Percentiles rank a stretch among this genome's conserved stretches.
Evolutionary conservation across 345 rosid species (phyloP).

Genomic region (Lumnitzera littorea): DNA sequence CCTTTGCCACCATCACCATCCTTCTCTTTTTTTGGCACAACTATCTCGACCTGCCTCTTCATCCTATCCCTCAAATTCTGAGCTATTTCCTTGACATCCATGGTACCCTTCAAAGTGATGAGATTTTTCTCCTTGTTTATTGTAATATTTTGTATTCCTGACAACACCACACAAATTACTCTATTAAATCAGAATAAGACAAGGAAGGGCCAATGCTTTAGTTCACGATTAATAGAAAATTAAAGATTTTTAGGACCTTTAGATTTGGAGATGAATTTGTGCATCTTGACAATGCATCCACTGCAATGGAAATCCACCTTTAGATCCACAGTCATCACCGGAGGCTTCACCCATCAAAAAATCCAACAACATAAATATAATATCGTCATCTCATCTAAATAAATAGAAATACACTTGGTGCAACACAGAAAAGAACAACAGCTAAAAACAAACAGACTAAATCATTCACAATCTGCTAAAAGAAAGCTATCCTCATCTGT

Average conservation of each 20-base stretch:
- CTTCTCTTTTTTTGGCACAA: slow-evolving; percentile 57
- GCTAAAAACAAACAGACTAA: too few species aligned
- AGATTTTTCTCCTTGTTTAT: slow-evolving; percentile 54
- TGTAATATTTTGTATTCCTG: slow-evolving; percentile 47
- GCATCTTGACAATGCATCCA: slow-evolving; percentile 73
- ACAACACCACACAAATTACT: neutral
- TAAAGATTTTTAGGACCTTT: slow-evolving; percentile 32
- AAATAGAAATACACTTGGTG: neutral
- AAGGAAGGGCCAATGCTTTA: slow-evolving; percentile 2
- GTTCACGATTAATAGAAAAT: neutral
- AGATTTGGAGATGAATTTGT: slow-evolving; percentile 33
- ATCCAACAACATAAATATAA: neutral
- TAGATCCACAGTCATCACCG: slow-evolving; percentile 54
- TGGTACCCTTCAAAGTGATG: slow-evolving; percentile 62
- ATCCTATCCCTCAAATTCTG: slow-evolving; percentile 45
- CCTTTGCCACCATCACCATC: slow-evolving; percentile 21
- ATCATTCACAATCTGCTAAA: too few species aligned
- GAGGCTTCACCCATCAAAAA: slow-evolving; percentile 25
- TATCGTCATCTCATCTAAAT: neutral
- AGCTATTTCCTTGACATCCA: slow-evolving; percentile 53
- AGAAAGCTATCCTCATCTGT: too few species aligned
- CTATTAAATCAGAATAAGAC: neutral
- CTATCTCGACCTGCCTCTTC: slow-evolving; percentile 44
- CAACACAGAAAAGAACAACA: neutral
- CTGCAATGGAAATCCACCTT: slow-evolving; percentile 56